Base-by-base conservation (phyloP, 2,329 filamentous ascomycete species). In the Talaromyces funiculosus region DNA sequence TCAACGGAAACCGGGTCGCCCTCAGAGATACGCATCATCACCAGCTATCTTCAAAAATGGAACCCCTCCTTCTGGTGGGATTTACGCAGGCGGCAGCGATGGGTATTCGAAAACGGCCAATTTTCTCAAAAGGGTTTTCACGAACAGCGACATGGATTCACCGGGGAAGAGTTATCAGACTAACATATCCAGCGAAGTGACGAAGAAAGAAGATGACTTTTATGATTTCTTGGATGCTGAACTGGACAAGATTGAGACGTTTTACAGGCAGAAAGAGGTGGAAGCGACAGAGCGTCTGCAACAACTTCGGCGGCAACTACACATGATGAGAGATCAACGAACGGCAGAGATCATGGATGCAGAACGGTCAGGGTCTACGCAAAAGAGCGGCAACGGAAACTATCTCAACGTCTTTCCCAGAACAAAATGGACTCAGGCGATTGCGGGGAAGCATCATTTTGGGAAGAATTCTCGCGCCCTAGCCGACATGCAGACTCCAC, bases 261-360 rank as follows among this genome's bases (percentile, higher is more conserved):
- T 99, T 70, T 97, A 97, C 78, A 86, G 85, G 67, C 78, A 85
- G 66, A 97, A 97, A 71, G 94, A 99, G 71, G 83, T 90, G 29
- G 90, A 97, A 71, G 90, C 93, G 0, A 88, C 86, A 0, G 78
- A 87, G 59, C 85, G 92, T 2, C 78, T 97, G 24, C 77, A 80
- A 0, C 73, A 88, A 3, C 80, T 99, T 51, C 85, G 90, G 43
- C 86, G 92, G 56, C 94, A 99, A 72, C 81, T 99, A 33, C 92
- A 96, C 70, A 89, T 95, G 67, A 96, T 97, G 91, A 84, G 92
- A 47, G 91, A 95, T 71, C 84, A 89, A 14, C 86, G 93, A 22
- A 82, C 90, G 29, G 83, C 88, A 57, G 91, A 97, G 70, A 71
- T 86, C 9, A 80, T 91, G 61, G 75, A 82, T 31, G 71, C 73